A percentile compares a stretch with the other conserved stretches of the same genome.
Conservation (phyloP, 306 rosid genomes). For the Cucurbita ficifolia region DNA sequence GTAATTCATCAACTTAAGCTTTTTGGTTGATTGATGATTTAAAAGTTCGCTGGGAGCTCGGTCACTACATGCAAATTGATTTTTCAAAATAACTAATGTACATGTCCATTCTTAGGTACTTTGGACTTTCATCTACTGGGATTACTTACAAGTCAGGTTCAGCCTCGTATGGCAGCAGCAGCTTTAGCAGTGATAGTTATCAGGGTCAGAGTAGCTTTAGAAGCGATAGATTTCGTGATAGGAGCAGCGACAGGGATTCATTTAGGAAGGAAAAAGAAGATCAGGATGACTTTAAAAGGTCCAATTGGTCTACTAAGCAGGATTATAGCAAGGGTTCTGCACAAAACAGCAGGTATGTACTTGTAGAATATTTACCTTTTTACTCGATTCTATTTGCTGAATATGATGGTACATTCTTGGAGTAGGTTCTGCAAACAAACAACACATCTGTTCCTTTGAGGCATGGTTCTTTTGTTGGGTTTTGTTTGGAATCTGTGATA, state of each 20-base stretch:
- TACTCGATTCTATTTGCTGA: not conserved
- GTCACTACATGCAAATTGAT: conserved; percentile 6
- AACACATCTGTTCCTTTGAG: not conserved
- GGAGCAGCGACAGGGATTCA: conserved; percentile 37
- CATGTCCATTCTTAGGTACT: conserved; percentile 31
- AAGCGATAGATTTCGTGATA: conserved; percentile 41
- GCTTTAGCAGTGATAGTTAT: conserved; percentile 49
- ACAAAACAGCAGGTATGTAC: conserved; percentile 39
- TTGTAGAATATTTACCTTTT: not conserved
- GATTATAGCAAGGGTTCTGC: conserved; percentile 43
- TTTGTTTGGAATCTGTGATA: not conserved
- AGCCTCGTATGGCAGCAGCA: conserved; percentile 37
- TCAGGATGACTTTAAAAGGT: conserved; percentile 32
- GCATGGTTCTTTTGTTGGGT: not conserved
- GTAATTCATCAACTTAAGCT: not conserved
- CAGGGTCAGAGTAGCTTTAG: conserved; percentile 41
- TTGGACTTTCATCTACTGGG: conserved; percentile 96
- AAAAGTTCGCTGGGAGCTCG: not conserved
- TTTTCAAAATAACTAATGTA: conserved; percentile 11
- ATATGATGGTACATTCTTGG: not conserved
- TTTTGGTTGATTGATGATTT: not conserved
- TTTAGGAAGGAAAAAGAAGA: conserved; percentile 43
- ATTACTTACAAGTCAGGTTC: conserved; percentile 59
- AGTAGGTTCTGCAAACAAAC: not conserved
- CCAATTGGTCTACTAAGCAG: conserved; percentile 26